phyloP scores from a whole-genome alignment of 176 grass and related monocot species.

The Tillandsia leiboldiana region DNA sequence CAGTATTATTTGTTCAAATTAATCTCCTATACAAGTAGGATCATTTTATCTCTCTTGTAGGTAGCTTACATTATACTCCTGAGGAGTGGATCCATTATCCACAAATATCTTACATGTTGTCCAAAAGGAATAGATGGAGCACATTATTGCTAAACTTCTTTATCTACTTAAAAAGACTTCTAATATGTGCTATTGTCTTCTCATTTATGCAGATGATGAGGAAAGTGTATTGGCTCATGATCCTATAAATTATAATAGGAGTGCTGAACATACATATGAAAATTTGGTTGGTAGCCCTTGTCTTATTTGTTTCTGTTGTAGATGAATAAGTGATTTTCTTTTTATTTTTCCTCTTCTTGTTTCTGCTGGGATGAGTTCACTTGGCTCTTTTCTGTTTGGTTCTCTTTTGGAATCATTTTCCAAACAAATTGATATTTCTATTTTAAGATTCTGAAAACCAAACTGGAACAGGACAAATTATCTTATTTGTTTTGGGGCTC shows the following conservation, averaged over 20 bases:
- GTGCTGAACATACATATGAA: conserved; percentile 8
- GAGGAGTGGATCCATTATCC: background rate
- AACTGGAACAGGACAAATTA: background rate
- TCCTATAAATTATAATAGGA: conserved; percentile 23
- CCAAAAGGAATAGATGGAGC: background rate
- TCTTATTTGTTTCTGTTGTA: background rate
- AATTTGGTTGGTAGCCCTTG: background rate
- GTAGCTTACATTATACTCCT: background rate
- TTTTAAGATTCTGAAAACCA: background rate
- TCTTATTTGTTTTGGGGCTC: background rate
- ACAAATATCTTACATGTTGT: too few relatives aligned
- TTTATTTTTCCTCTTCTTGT: background rate
- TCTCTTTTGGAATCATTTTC: too few relatives aligned
- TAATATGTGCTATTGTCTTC: background rate
- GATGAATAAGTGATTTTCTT: background rate
- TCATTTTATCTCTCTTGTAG: background rate
- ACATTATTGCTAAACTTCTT: background rate
- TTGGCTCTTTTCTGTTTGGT: too few relatives aligned
- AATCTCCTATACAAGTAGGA: background rate
- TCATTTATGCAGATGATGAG: conserved; percentile 42
- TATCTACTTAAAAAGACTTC: background rate
- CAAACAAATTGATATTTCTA: background rate
- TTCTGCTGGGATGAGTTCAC: too few relatives aligned
- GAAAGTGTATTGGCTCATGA: conserved; percentile 13
- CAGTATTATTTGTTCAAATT: background rate